Evolutionary conservation across 2,329 filamentous ascomycete species (phyloP).

Genomic region (Trematosphaeria pertusa): DNA sequence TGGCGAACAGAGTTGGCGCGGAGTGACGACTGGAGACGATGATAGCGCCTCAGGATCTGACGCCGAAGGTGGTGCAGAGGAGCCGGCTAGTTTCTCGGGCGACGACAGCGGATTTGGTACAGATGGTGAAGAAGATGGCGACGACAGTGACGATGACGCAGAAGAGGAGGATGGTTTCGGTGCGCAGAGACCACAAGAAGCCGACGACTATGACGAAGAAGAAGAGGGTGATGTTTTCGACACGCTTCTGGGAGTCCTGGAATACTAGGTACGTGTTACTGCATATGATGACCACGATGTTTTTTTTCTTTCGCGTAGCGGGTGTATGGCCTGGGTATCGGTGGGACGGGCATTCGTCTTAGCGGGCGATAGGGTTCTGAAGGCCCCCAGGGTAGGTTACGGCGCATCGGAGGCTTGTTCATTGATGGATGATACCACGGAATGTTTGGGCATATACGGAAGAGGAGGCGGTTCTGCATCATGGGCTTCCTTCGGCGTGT

Average conservation of each 20-base stretch:
- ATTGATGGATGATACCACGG: too few relatives aligned
- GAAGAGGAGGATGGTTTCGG: slow-evolving; percentile 19
- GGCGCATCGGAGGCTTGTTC: too few relatives aligned
- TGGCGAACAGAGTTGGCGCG: slow-evolving; percentile 39
- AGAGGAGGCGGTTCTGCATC: too few relatives aligned
- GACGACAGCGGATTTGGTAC: slow-evolving; percentile 45
- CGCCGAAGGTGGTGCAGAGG: slow-evolving; percentile 32
- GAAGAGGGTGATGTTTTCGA: slow-evolving; percentile 1
- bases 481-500: too few relatives aligned
- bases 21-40: slow-evolving; percentile 35
- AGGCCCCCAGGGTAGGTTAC: too few relatives aligned
- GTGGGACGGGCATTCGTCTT: too few relatives aligned
- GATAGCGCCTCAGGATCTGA: slow-evolving; percentile 21
- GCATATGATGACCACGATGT: too few relatives aligned
- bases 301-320: too few relatives aligned
- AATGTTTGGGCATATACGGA: too few relatives aligned
- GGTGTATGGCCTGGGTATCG: too few relatives aligned
- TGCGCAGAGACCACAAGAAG: not conserved
- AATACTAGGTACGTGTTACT: slow-evolving; percentile 2
- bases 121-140: slow-evolving; percentile 33
- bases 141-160: slow-evolving; percentile 30
- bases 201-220: slow-evolving; percentile 1
- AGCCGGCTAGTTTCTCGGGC: slow-evolving; percentile 38
- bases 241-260: slow-evolving; percentile 5
- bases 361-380: too few relatives aligned